phyloP scores from a whole-genome alignment of 2,329 filamentous ascomycete genomes.

The Trichoderma sp. region DNA sequence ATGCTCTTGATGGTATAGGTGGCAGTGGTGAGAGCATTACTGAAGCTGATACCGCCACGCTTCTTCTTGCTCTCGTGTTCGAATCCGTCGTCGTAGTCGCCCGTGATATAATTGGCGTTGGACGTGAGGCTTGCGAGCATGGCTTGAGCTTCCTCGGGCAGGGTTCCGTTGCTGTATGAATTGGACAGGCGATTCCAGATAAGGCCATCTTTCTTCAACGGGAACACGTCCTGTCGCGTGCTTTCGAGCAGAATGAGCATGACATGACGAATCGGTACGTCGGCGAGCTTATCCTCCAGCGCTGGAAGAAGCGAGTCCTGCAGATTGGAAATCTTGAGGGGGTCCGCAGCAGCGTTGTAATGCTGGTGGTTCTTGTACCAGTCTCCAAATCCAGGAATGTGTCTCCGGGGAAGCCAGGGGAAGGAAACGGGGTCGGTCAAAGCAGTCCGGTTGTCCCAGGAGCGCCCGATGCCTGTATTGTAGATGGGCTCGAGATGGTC shows the following conservation, averaged over 20 bases:
- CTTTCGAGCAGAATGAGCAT: constrained; percentile 50
- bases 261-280: constrained; percentile 47
- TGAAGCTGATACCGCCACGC: constrained; percentile 46
- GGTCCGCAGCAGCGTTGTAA: constrained; percentile 44
- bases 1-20: constrained; percentile 51
- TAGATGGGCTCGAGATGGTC: constrained; percentile 24
- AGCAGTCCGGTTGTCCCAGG: constrained; percentile 33
- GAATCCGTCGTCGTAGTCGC: constrained; percentile 43
- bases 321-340: constrained; percentile 47
- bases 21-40: constrained; percentile 45
- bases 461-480: constrained; percentile 29
- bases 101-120: constrained; percentile 41
- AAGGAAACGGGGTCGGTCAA: constrained; percentile 30
- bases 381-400: constrained; percentile 34
- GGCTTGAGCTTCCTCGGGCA: constrained; percentile 41
- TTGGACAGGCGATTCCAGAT: constrained; percentile 42
- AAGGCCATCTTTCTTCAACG: constrained; percentile 46
- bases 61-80: constrained; percentile 31
- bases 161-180: constrained; percentile 38
- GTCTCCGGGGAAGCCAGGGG: constrained; percentile 31
- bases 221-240: constrained; percentile 50
- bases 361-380: constrained; percentile 36
- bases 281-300: constrained; percentile 35
- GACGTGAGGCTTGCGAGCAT: constrained; percentile 38
- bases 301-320: constrained; percentile 38